A percentile compares a stretch with the other conserved stretches of the same genome.
phyloP scores from a whole-genome alignment of 495 filamentous ascomycete species.

The Penicillium antarcticum region DNA sequence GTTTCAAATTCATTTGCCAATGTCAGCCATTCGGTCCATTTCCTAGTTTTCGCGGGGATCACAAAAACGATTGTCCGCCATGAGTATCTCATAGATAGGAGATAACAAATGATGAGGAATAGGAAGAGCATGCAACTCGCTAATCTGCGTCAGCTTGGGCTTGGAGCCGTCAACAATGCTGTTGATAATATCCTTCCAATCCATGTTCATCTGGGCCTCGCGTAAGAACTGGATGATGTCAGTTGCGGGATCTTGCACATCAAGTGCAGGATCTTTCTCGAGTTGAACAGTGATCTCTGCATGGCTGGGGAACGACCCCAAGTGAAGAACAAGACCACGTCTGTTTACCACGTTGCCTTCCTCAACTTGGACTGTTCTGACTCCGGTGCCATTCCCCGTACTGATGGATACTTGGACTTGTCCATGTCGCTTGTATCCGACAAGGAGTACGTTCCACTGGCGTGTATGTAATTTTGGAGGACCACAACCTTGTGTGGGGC shows the following conservation, averaged over 20 bases:
- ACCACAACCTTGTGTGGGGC: conserved; percentile 2
- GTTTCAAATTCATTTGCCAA: no score
- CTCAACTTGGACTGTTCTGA: not conserved
- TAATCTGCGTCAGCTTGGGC: conserved; percentile 23
- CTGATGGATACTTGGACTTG: not conserved
- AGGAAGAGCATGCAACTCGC: conserved; percentile 27
- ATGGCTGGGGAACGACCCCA: conserved; percentile 4
- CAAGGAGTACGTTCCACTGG: conserved; percentile 12
- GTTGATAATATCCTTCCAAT: conserved; percentile 39
- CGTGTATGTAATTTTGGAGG: not conserved
- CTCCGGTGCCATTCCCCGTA: not conserved
- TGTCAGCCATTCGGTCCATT: not conserved
- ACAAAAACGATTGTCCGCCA: conserved; percentile 30
- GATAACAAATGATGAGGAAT: conserved; percentile 31
- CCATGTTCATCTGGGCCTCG: conserved; percentile 34
- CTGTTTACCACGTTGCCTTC: no score
- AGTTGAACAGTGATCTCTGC: conserved; percentile 22
- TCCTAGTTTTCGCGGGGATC: not conserved
- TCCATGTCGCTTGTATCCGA: conserved; percentile 5
- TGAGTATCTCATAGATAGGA: conserved; percentile 42
- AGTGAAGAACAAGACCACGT: not conserved
- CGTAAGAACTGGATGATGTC: conserved; percentile 29
- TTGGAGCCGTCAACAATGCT: conserved; percentile 18
- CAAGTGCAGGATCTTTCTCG: conserved; percentile 32
- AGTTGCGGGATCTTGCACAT: conserved; percentile 19